Evolutionary conservation across 257 asterid genomes (phyloP).

Genomic region (Solanum lignicaule): DNA sequence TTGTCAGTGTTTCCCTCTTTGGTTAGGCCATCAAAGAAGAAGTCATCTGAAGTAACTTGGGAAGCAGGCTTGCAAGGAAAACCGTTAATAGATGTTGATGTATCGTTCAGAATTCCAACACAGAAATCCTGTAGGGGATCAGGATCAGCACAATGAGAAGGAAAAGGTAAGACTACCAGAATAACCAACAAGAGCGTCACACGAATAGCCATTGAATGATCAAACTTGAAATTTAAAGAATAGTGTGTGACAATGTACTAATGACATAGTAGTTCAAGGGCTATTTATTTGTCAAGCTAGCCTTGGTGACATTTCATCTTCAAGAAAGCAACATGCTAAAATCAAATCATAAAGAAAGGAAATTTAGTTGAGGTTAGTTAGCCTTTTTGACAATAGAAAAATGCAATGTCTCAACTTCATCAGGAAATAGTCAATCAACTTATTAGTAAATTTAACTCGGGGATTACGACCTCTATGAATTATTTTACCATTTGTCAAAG

Average conservation of each 20-base stretch:
- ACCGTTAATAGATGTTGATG: slow-evolving; percentile 20
- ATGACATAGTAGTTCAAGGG: background rate
- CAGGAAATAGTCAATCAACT: background rate
- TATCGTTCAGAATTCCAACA: slow-evolving; percentile 16
- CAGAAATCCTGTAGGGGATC: slow-evolving; percentile 56
- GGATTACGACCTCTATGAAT: background rate
- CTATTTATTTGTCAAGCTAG: background rate
- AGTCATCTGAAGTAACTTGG: slow-evolving; percentile 37
- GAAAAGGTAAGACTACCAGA: slow-evolving; percentile 11
- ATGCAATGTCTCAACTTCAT: background rate
- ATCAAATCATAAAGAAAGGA: background rate
- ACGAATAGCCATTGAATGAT: background rate
- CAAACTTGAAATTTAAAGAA: background rate
- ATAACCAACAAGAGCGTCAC: background rate
- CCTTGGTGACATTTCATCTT: background rate
- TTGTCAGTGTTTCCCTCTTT: slow-evolving; percentile 21
- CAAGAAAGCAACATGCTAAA: background rate
- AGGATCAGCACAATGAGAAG: slow-evolving; percentile 40
- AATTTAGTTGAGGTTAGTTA: background rate
- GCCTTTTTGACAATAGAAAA: background rate
- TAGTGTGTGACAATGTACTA: background rate
- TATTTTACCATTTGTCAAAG: background rate
- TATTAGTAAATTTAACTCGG: background rate
- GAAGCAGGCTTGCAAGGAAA: slow-evolving; percentile 46
- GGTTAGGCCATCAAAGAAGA: slow-evolving; percentile 41